Percentiles rank a stretch among this genome's conserved stretches.
Evolutionary conservation across 2,329 filamentous ascomycete genomes (phyloP).

Genomic region (Mycocentrospora acerina): DNA sequence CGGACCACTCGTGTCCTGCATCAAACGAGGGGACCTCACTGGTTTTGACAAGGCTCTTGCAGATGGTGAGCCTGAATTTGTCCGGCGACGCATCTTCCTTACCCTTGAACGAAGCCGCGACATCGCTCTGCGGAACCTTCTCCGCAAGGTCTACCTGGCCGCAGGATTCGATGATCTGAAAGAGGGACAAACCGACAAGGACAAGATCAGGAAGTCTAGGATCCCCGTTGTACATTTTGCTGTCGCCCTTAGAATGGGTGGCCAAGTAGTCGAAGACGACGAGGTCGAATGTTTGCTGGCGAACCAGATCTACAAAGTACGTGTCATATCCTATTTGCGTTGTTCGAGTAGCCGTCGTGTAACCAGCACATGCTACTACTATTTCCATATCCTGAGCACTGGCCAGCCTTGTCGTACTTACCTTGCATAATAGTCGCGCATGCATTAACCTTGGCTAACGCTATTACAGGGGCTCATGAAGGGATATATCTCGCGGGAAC

Average conservation of each 20-base stretch:
- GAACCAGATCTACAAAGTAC: slow-evolving; percentile 97
- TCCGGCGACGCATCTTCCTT: slow-evolving; percentile 89
- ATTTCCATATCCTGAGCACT: too few species aligned
- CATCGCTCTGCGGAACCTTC: slow-evolving; percentile 85
- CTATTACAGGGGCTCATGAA: slow-evolving; percentile 80
- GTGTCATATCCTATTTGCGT: slow-evolving; percentile 20
- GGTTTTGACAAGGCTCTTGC: slow-evolving; percentile 82
- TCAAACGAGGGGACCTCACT: slow-evolving; percentile 78
- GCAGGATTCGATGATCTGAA: slow-evolving; percentile 77
- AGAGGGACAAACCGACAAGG: slow-evolving; percentile 62
- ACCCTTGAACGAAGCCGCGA: slow-evolving; percentile 91
- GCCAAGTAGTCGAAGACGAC: slow-evolving; percentile 72
- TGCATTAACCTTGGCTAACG: slow-evolving; percentile 16
- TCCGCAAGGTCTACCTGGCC: slow-evolving; percentile 85
- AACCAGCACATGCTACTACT: too few species aligned
- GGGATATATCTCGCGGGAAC: slow-evolving; percentile 92
- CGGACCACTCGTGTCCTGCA: slow-evolving; percentile 73
- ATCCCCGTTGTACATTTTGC: slow-evolving; percentile 82
- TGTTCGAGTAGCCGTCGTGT: too few species aligned
- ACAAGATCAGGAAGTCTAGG: slow-evolving; percentile 69
- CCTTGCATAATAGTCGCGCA: too few species aligned
- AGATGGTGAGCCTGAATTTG: slow-evolving; percentile 86
- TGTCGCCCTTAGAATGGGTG: slow-evolving; percentile 75
- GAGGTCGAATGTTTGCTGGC: slow-evolving; percentile 94
- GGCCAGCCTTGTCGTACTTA: too few species aligned